These are phyloP conservation scores for Orbilia blumenaviensis DNA, from an alignment of 2,329 filamentous ascomycete species.

Conservation along the genomic window DNA sequence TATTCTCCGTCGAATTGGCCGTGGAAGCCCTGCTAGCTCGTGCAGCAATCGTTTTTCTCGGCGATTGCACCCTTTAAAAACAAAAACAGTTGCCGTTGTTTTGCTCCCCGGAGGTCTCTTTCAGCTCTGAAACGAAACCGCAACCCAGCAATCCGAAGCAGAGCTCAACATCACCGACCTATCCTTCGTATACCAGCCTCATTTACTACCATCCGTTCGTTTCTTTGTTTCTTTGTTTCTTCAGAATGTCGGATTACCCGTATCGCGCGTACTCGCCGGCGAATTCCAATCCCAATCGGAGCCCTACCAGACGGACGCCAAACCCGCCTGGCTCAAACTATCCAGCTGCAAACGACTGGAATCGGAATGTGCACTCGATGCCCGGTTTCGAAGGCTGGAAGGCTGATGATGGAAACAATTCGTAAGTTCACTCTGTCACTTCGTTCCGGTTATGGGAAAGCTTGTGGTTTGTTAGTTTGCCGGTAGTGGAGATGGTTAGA, in stretches of 20 bases:
- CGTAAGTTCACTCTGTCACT: conserved; percentile 9
- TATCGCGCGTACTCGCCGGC: conserved; percentile 44
- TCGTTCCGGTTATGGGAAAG: background rate
- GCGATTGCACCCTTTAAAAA: background rate
- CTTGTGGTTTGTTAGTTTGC: background rate
- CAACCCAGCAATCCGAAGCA: background rate
- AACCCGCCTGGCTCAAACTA: conserved; percentile 20
- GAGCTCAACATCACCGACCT: background rate
- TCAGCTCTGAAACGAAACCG: background rate
- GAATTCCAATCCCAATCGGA: conserved; percentile 20
- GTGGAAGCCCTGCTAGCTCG: background rate
- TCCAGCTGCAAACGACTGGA: conserved; percentile 19
- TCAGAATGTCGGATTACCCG: conserved; percentile 37
- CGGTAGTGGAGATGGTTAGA: background rate
- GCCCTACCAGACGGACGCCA: conserved; percentile 33
- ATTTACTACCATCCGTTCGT: background rate
- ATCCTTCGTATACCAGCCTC: background rate
- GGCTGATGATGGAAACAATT: conserved; percentile 2
- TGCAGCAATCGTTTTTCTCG: background rate
- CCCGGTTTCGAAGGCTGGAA: conserved; percentile 45
- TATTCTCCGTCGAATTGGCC: background rate
- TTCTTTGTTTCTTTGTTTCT: no score
- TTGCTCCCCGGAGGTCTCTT: background rate
- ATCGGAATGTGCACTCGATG: conserved; percentile 26
- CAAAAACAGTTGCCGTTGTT: background rate